phyloP scores from a whole-genome alignment of 2,329 filamentous ascomycete genomes.

The Aquanectria penicillioides region DNA sequence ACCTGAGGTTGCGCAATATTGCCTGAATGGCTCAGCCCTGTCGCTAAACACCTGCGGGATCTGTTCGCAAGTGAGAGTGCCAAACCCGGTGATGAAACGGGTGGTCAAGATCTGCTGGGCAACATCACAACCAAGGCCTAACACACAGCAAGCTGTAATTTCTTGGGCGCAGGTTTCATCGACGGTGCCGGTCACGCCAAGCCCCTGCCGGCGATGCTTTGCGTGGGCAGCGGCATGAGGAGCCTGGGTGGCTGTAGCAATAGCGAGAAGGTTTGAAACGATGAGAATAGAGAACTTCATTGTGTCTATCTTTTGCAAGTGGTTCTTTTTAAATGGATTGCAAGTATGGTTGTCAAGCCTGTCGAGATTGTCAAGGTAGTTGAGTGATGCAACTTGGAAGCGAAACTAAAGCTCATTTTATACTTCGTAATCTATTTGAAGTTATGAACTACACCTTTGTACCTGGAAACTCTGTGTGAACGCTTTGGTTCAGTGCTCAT shows the following conservation, averaged over 20 bases:
- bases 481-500: no score
- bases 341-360: no score
- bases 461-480: no score
- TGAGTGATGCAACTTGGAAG: no score
- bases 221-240: background rate
- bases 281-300: constrained; percentile 5
- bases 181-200: background rate
- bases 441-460: no score
- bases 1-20: no score
- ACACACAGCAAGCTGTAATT: background rate
- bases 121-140: background rate
- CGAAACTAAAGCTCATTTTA: no score
- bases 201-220: background rate
- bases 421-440: no score
- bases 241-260: background rate
- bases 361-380: no score
- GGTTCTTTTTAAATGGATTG: no score
- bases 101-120: background rate
- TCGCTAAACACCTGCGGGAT: background rate
- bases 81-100: background rate
- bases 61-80: background rate
- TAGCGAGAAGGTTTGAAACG: background rate
- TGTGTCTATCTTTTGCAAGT: no score
- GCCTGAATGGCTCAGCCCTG: background rate
- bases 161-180: background rate